Conservation (phyloP, 73 alveolate species). For the Paramecium octaurelia region DNA sequence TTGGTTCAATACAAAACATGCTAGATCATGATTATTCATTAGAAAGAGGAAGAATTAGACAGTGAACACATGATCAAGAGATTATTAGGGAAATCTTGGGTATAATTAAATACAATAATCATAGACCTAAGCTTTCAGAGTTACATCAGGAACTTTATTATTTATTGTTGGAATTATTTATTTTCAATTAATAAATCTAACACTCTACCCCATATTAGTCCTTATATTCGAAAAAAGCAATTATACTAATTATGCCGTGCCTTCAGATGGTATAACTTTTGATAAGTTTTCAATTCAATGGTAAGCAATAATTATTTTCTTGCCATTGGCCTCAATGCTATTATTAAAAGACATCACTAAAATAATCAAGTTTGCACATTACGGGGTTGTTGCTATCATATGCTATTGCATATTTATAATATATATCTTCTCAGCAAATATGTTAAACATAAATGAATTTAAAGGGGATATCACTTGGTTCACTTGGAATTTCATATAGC, state of each 20-base stretch:
- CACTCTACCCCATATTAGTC: conserved; percentile 39
- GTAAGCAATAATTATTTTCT: conserved; percentile 34
- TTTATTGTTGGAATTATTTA: conserved; percentile 59
- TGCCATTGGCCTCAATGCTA: conserved; percentile 30
- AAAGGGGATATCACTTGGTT: background rate
- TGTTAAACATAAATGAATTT: background rate
- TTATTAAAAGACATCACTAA: conserved; percentile 38
- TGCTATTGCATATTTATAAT: conserved; percentile 28
- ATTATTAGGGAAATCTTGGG: conserved; percentile 39
- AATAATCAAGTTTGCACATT: conserved; percentile 57
- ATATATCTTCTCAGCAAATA: conserved; percentile 19
- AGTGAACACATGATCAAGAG: conserved; percentile 34
- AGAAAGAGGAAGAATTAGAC: conserved; percentile 43
- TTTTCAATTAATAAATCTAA: conserved; percentile 36
- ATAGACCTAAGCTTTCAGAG: background rate
- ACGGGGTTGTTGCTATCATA: conserved; percentile 58
- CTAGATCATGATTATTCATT: conserved; percentile 19
- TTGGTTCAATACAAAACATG: conserved; percentile 48
- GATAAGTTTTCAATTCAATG: conserved; percentile 53
- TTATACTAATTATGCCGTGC: background rate
- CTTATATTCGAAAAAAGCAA: conserved; percentile 15
- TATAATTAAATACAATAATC: background rate
- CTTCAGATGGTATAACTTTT: conserved; percentile 9
- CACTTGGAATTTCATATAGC: conserved; percentile 20
- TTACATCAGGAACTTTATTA: conserved; percentile 42